These are phyloP conservation scores for Eimeria necatrix DNA, from an alignment of 169 alveolate genomes.

Conservation along the genomic window DNA sequence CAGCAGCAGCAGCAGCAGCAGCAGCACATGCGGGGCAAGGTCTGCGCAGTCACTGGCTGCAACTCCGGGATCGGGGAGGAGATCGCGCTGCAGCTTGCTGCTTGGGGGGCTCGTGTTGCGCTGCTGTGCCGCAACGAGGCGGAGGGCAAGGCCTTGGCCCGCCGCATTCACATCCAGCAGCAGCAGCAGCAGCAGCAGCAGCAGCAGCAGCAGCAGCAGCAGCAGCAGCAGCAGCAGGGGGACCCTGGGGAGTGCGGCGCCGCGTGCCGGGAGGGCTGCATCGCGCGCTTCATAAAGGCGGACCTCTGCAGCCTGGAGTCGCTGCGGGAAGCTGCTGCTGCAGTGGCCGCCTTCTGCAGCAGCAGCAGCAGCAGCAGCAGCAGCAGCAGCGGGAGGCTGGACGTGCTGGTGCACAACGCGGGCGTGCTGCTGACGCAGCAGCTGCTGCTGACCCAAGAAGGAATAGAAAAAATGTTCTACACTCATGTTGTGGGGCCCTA, in stretches of 20 bases:
- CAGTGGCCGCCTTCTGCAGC: not conserved
- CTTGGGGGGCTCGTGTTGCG: conserved; percentile 88
- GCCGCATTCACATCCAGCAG: conserved; percentile 1
- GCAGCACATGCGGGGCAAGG: not conserved
- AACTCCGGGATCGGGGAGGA: conserved; percentile 90
- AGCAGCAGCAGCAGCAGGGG: conserved; percentile 22
- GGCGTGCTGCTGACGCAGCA: conserved; percentile 78
- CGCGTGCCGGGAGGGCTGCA: not conserved
- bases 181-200: conserved; percentile 27
- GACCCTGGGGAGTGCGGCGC: not conserved
- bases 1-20: not conserved
- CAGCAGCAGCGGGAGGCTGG: not conserved
- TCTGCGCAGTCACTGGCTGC: conserved; percentile 83
- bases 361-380: not conserved
- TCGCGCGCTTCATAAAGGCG: conserved; percentile 8
- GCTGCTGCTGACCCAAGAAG: not conserved
- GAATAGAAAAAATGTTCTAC: not conserved
- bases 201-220: no score
- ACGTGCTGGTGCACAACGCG: conserved; percentile 89
- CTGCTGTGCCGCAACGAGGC: conserved; percentile 85
- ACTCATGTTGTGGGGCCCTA: conserved; percentile 38
- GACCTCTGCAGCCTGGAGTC: conserved; percentile 10
- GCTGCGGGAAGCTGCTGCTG: not conserved
- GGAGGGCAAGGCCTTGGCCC: conserved; percentile 71
- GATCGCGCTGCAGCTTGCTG: conserved; percentile 85